Base-by-base conservation (phyloP, 768 basidiomycete genomes). In the Russula emetica region DNA sequence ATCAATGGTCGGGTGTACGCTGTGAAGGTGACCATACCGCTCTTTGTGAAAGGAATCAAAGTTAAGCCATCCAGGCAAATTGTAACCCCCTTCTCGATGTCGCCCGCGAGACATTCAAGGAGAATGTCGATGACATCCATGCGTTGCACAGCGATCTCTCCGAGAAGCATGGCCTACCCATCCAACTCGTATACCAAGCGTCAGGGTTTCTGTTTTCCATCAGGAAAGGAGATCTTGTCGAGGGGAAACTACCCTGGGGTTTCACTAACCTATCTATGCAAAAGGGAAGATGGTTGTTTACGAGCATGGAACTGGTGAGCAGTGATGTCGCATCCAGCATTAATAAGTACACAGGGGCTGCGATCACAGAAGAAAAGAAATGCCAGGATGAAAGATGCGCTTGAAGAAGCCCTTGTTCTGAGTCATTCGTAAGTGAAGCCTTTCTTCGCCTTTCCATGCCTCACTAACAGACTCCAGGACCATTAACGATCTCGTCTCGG, bases 61-160 rank as follows among this genome's bases (percentile, higher is more conserved):
- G 24, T 53, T 32, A 60, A 11, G 32, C 44, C 42, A 50, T 55
- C 8, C 52, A 88, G 83, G 89, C 92, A 3, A 89, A 90, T 64
- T 82, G 81, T 70, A 91, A 93, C 68, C 84, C 84, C 32, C 79
- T 96, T 11, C 85, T 99, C 34, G 96, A 98, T 67, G 93, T 98
- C 8, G 97, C 96, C 2, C 83, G 97, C 3, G 93, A 93, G 73
- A 95, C 95, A 0, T 98, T 88, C 77, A 92, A 88, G 69, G 95
- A 99, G 73, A 96, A 96, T 68, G 81, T 96, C 50, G 82, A 85
- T 18, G 96, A 99, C 70, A 92, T 97, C 58, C 85, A 86, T 66
- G 80, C 86, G 58, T 77, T 94, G 40, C 83, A 83, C 63, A 77
- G 78, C 18, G 76, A 75, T 0, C 75, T 93, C 16, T 77, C 84